Base-by-base conservation (phyloP, 371 early-diverging fungal species). In the Rhizopus arrhizus region DNA sequence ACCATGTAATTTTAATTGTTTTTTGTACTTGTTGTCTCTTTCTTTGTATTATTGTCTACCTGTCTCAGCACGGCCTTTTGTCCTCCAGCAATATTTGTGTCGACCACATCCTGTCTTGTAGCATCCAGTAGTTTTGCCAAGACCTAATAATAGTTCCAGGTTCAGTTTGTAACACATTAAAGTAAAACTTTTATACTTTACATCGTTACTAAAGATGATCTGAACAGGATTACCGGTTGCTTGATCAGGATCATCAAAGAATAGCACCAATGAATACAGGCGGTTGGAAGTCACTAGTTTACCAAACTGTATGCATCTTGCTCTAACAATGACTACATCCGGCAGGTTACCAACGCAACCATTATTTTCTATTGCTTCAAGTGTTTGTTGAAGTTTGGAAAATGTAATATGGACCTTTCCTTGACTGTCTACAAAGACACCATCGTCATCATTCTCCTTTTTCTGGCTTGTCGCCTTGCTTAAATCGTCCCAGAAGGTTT, bases 321-420 rank as follows among this genome's bases (percentile, higher is more conserved):
- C 57, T 34, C 35, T 12, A 0, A 60, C 49, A 13, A 57, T 47
- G 1, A 68, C 49, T 13, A n/a, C 43, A 41, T 68, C 68, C 2
- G 64, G 43, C 10, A 60, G 12, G 22, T 56, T 13, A 0, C 38
- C 56, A 3, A 40, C 35, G 12, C 29, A 56, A 3, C 42, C 16
- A 28, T 56, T 36, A 13, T 38, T 40, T 32, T 57, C 53, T 38
- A 56, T 52, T 0, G 36, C 38, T 35, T 32, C 53, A 10, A 68
- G 15, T 16, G 34, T 64, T 9, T 52, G 12, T 16, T 48, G 31
- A 0, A 68, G 13, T 3, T 22, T 45, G 7, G 59, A 53, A 47
- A 68, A 68, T 8, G 68, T 32, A 13, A 47, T 47, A 43, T 53
- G 57, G 8, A 47, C 35, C 5, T 47, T 63, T 15, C 50, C 54